Evolutionary conservation across 805 yeast genomes (phyloP).

Genomic region (Deakozyma indianensis): DNA sequence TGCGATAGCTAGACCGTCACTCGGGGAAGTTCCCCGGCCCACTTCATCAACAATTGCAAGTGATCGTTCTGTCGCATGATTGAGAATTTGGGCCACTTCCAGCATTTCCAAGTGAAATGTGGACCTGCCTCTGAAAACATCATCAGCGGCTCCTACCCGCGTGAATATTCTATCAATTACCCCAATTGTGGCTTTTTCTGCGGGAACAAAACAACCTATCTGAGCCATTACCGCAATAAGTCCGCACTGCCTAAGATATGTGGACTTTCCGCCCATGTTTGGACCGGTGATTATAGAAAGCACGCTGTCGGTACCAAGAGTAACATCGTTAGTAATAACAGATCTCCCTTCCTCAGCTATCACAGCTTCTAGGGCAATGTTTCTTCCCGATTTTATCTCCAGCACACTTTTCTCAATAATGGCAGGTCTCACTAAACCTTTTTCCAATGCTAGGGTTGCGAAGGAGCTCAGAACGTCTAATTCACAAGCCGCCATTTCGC

Average conservation of each 20-base stretch:
- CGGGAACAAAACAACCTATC: conserved; percentile 65
- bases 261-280: conserved; percentile 80
- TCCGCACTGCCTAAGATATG: conserved; percentile 61
- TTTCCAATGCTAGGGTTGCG: conserved; percentile 56
- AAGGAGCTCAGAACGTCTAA: conserved; percentile 66
- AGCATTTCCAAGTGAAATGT: conserved; percentile 91
- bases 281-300: conserved; percentile 71
- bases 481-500: conserved; percentile 41
- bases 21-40: conserved; percentile 79
- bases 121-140: conserved; percentile 41
- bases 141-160: conserved; percentile 69
- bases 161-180: conserved; percentile 68
- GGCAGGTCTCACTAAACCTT: conserved; percentile 49
- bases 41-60: conserved; percentile 76
- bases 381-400: conserved; percentile 55
- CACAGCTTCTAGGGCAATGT: conserved; percentile 64
- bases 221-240: conserved; percentile 56
- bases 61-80: conserved; percentile 50
- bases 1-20: conserved; percentile 77
- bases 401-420: conserved; percentile 35
- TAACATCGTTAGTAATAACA: conserved; percentile 36
- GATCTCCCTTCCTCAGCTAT: conserved; percentile 12
- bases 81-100: conserved; percentile 59
- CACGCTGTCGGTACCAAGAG: conserved; percentile 13
- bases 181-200: conserved; percentile 43